Percentiles rank a stretch among this genome's conserved stretches.
phyloP scores from a whole-genome alignment of 352 stramenopile genomes.

The Globisporangium nodosum region DNA sequence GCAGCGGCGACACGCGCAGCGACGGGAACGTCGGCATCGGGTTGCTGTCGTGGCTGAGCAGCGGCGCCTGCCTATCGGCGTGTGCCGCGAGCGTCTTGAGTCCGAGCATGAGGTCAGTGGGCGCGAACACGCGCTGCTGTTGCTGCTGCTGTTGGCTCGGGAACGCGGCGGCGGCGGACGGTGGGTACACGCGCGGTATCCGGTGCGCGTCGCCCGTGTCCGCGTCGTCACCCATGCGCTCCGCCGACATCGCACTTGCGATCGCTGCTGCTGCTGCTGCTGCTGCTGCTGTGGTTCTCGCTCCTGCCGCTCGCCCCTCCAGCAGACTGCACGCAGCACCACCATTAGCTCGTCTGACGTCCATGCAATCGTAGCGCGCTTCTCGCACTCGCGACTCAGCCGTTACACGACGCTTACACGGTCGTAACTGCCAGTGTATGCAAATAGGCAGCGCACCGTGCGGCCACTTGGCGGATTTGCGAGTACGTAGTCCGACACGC shows the following conservation, averaged over 20 bases:
- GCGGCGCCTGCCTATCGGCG: conserved; percentile 16
- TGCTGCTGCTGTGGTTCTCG: background rate
- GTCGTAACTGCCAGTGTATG: too few relatives aligned
- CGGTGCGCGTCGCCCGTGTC: conserved; percentile 14
- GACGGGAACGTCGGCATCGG: conserved; percentile 10
- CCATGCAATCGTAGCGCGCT: too few relatives aligned
- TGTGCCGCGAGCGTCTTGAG: conserved; percentile 28
- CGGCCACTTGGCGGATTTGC: background rate
- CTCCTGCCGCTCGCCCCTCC: conserved; percentile 12
- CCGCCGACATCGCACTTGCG: background rate
- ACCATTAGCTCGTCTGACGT: conserved; percentile 19
- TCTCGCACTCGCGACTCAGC: too few relatives aligned
- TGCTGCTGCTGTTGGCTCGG: conserved; percentile 3
- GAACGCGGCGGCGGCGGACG: conserved; percentile 8
- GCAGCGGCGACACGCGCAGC: conserved; percentile 9
- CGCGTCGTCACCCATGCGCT: conserved; percentile 1
- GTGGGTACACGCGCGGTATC: conserved; percentile 19
- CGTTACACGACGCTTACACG: background rate
- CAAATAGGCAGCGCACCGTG: too few relatives aligned
- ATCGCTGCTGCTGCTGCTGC: background rate
- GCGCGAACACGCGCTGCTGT: conserved; percentile 10
- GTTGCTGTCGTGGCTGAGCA: conserved; percentile 7
- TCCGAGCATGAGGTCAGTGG: conserved; percentile 25
- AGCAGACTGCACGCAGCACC: conserved; percentile 30
- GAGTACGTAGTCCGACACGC: background rate